Evolutionary conservation across 352 stramenopile genomes (phyloP), one percentile per base, ranked within the genome.

Genomic region (Globisporangium mamillatum): DNA sequence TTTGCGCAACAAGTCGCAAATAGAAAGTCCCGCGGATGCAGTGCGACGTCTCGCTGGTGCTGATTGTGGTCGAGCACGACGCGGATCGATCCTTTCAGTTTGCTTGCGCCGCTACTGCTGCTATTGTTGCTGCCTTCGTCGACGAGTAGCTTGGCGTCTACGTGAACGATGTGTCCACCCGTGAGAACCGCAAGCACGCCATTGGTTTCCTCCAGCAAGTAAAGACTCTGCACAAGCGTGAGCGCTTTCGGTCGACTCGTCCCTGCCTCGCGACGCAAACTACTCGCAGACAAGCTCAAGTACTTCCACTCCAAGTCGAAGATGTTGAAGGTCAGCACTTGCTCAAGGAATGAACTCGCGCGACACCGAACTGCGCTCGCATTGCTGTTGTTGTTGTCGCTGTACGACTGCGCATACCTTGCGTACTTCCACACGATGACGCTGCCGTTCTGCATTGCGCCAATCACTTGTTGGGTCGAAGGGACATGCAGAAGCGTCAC

Each of bases 391-490:
- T 32, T 32, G 27, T 32, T 4, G 27, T 32, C 27, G 22, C 29
- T 58, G 8, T 69, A 9, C n/a, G 32, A 7, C 27, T 22, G 52
- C 14, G 20, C 9, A 20, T 29, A 9, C 58, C 75, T 56, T 9
- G 38, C 60, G 32, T 80, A 78, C 44, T 69, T 76, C 79, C 79
- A 88, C 22, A 80, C 55, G 3, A 72, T 59, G 3, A 88, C 41
- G 1, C 52, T 72, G 18, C 77, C 82, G n/a, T 67, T 77, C 20
- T 70, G 69, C 48, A 84, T 24, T 9, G 75, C 76, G 0, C 75
- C 78, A 14, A 92, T 27, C 2, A 91, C 76, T 12, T 81, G 68
- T n/a, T 80, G 75, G 7, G 60, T 80, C 10, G 70, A 61, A 55
- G 72, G 32, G 0, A 88, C 52, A 10, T 84, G 72, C 18, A 75